These are phyloP conservation scores for Pinus tabuliformis DNA, from an alignment of 75 land plant genomes.

Conservation along the genomic window DNA sequence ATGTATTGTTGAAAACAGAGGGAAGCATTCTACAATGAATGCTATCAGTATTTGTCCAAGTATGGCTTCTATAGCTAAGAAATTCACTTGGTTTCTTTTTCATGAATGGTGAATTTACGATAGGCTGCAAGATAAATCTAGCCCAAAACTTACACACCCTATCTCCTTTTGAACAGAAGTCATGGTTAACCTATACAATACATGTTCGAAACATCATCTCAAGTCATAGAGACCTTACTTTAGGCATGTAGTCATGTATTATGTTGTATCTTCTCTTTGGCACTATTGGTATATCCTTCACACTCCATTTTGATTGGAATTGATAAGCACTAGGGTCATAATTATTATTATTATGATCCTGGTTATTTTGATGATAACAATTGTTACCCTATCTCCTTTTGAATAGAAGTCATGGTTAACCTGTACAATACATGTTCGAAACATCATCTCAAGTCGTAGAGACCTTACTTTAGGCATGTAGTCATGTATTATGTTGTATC, in stretches of 20 bases:
- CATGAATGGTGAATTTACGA: conserved; percentile 96
- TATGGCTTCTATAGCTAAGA: conserved; percentile 96
- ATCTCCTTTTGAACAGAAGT: conserved; percentile 86
- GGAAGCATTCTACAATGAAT: conserved; percentile 92
- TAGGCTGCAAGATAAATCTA: conserved; percentile 96
- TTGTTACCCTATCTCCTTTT: conserved; percentile 72
- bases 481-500: conserved; percentile 92
- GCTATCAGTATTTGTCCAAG: conserved; percentile 95
- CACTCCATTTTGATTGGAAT: too few relatives aligned
- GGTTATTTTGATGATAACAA: too few relatives aligned
- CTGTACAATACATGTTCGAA: conserved; percentile 98
- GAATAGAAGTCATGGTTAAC: conserved; percentile 94
- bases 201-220: conserved; percentile 99
- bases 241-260: conserved; percentile 97
- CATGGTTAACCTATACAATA: conserved; percentile 98
- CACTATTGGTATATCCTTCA: too few relatives aligned
- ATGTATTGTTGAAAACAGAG: conserved; percentile 89
- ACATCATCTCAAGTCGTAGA: conserved; percentile 97
- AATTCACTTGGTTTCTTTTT: conserved; percentile 96
- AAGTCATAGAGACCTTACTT: conserved; percentile 84
- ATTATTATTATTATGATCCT: too few relatives aligned
- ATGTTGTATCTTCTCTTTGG: conserved; percentile 89
- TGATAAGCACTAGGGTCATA: too few relatives aligned
- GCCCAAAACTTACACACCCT: conserved; percentile 90
- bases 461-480: conserved; percentile 98